These are phyloP conservation scores for Fusarium tuaranense DNA, from an alignment of 2,329 filamentous ascomycete genomes.

Conservation along the genomic window DNA sequence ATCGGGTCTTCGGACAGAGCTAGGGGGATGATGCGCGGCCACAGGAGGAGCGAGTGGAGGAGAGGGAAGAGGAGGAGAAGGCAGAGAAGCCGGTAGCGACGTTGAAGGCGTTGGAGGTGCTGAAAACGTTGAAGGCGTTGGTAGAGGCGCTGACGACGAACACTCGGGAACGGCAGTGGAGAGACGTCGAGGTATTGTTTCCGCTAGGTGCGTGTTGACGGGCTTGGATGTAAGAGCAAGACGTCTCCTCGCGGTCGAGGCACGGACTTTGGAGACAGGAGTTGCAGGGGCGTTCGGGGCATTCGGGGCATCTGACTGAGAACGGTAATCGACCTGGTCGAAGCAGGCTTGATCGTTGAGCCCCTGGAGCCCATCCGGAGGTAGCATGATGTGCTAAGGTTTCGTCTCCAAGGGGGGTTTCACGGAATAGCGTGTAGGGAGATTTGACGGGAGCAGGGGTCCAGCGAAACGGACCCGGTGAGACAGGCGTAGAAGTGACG, in stretches of 20 bases:
- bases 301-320: slow-evolving; percentile 34
- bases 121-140: slow-evolving; percentile 13
- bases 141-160: slow-evolving; percentile 24
- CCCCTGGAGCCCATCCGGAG: slow-evolving; percentile 39
- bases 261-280: slow-evolving; percentile 36
- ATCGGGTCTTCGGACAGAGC: slow-evolving; percentile 39
- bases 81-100: slow-evolving; percentile 9
- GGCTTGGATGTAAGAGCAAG: slow-evolving; percentile 31
- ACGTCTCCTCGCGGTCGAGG: slow-evolving; percentile 30
- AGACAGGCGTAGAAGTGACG: slow-evolving; percentile 24
- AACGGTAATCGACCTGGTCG: slow-evolving; percentile 39
- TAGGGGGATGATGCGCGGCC: slow-evolving; percentile 32
- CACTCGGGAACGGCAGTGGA: slow-evolving; percentile 31
- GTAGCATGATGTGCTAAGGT: slow-evolving; percentile 47
- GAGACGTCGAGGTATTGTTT: slow-evolving; percentile 34
- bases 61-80: slow-evolving; percentile 2
- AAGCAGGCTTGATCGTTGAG: slow-evolving; percentile 29
- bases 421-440: slow-evolving; percentile 27
- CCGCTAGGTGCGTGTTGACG: slow-evolving; percentile 34
- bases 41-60: slow-evolving; percentile 28
- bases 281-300: slow-evolving; percentile 32
- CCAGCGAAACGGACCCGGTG: slow-evolving; percentile 34
- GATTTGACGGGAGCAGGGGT: slow-evolving; percentile 39
- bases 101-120: slow-evolving; percentile 7
- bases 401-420: slow-evolving; percentile 37